Evolutionary conservation across 768 basidiomycete genomes (phyloP).

Genomic region (Ephemerocybe angulata): DNA sequence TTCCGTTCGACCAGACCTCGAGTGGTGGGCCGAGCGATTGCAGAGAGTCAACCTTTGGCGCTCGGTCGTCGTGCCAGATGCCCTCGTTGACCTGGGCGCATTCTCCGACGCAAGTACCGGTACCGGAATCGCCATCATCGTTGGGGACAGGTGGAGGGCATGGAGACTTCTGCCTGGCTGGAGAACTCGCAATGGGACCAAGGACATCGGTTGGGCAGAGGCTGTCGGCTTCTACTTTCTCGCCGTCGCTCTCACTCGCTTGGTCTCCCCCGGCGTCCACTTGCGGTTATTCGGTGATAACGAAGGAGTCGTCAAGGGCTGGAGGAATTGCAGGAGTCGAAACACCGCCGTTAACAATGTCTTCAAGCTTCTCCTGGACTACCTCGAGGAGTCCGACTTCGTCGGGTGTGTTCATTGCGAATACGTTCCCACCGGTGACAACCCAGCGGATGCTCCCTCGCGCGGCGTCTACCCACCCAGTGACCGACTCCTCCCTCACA

Average conservation of each 20-base stretch:
- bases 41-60: too few species aligned
- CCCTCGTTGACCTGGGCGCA: too few species aligned
- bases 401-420: constrained; percentile 3
- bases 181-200: constrained; percentile 17
- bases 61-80: too few species aligned
- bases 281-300: constrained; percentile 26
- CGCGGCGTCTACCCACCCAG: constrained; percentile 22
- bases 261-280: neutral
- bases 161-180: constrained; percentile 31
- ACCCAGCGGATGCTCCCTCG: constrained; percentile 37
- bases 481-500: constrained; percentile 24
- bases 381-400: constrained; percentile 14
- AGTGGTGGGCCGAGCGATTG: too few species aligned
- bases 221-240: constrained; percentile 38
- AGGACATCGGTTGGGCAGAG: constrained; percentile 46
- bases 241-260: constrained; percentile 8
- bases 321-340: constrained; percentile 23
- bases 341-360: constrained; percentile 18
- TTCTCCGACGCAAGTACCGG: too few species aligned
- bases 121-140: too few species aligned
- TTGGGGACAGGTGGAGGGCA: too few species aligned
- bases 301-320: constrained; percentile 27
- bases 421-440: constrained; percentile 32
- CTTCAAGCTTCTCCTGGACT: constrained; percentile 11
- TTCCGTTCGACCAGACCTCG: constrained; percentile 20